Conservation (phyloP, 352 stramenopile species). For the Globisporangium camurandrum region DNA sequence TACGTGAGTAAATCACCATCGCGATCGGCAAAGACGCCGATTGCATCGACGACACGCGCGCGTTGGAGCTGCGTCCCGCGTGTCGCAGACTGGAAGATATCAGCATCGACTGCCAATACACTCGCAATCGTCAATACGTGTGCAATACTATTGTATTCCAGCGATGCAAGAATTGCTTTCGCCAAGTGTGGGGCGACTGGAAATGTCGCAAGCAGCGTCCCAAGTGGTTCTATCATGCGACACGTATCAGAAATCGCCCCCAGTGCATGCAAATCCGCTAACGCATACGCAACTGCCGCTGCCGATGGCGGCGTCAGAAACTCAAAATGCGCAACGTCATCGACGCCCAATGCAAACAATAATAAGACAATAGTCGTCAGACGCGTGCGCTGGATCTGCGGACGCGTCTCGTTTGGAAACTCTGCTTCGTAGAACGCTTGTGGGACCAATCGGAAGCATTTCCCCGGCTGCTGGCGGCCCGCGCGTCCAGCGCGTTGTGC, state of each 20-base stretch:
- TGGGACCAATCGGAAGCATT: conserved; percentile 99
- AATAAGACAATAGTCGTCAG: conserved; percentile 94
- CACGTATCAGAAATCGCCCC: conserved; percentile 53
- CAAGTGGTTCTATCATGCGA: conserved; percentile 71
- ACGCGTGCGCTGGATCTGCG: conserved; percentile 95
- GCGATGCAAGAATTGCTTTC: conserved; percentile 60
- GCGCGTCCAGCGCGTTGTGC: conserved; percentile 94
- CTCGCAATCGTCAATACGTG: conserved; percentile 95
- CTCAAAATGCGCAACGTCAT: conserved; percentile 77
- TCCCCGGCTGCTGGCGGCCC: conserved; percentile 93
- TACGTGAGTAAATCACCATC: conserved; percentile 71
- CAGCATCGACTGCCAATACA: conserved; percentile 92
- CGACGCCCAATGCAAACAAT: conserved; percentile 63
- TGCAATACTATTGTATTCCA: conserved; percentile 73
- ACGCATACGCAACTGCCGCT: conserved; percentile 57
- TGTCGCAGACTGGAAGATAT: conserved; percentile 58
- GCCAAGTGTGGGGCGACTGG: conserved; percentile 90
- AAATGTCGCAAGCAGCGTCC: conserved; percentile 95
- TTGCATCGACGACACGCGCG: conserved; percentile 56
- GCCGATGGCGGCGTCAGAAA: conserved; percentile 72
- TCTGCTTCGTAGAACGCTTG: conserved; percentile 94
- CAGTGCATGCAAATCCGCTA: conserved; percentile 66
- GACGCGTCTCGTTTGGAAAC: conserved; percentile 96
- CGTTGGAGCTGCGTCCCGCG: conserved; percentile 61
- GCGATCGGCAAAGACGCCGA: conserved; percentile 57